Base-by-base conservation (phyloP, 441 rosid genomes). In the Metrosideros polymorpha region DNA sequence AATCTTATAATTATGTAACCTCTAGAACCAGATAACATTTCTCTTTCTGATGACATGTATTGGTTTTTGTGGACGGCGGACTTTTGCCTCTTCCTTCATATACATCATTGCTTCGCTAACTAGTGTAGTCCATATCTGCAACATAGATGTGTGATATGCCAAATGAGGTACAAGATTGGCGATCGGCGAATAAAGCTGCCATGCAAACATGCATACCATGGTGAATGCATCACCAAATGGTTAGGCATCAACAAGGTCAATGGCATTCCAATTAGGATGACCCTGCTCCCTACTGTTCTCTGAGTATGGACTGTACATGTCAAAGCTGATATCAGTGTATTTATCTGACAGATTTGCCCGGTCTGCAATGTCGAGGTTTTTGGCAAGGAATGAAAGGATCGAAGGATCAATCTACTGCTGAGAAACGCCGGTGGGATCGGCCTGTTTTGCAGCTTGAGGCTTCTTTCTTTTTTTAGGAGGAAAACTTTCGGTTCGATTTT, bases 141-240 rank as follows among this genome's bases (percentile, higher is more conserved):
- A 85, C 77, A 86, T 89, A 93, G 95, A 89, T 94, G 97, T 85
- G 95, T 94, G 90, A 92, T 94, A 56, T 94, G 95, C 90, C 95
- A 92, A 89, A 93, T 90, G 91, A 89, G 90, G 90, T 94, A 94
- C 91, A 93, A 91, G 91, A 88, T 91, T 85, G 93, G 97, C 82
- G 93, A 93, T 51, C 86, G 89, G 79, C 95, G 89, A 85, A 93
- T 90, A 71, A 93, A 88, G 86, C 92, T 94, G 87, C 95, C 95
- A 82, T 94, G 97, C 92, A 93, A 91, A 84, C 97, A 94, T 87
- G 90, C 90, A 14, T 94, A 94, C 86, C 97, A 94, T 85, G 89
- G 92, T 13, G 89, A 91, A 87, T 94, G 95, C 92, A 92, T 91
- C 88, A 87, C 87, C 84, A 94, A 92, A 87, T 94, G 97, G 97